phyloP scores from a whole-genome alignment of 2,329 filamentous ascomycete genomes.

The Colletotrichum sp. region DNA sequence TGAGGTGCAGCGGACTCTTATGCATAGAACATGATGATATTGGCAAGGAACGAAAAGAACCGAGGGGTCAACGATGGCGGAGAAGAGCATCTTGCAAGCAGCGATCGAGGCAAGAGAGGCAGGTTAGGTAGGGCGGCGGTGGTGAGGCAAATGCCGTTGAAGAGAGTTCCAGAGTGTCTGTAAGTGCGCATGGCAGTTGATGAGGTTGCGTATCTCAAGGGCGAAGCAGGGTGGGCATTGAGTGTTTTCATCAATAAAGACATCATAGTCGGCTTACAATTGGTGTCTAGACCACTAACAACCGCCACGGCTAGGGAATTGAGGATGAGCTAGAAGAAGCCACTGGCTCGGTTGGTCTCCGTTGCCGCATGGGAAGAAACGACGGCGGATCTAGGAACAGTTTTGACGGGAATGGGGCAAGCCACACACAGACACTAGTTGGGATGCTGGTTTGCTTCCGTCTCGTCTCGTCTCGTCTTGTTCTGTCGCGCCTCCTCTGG shows the following conservation, averaged over 20 bases:
- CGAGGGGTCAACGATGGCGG: neutral
- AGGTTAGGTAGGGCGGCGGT: neutral
- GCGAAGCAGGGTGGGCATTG: neutral
- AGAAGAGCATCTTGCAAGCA: neutral
- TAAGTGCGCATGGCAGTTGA: neutral
- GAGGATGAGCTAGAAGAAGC: constrained; percentile 16
- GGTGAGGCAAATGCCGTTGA: neutral
- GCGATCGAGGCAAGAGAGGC: neutral
- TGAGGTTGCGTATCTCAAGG: constrained; percentile 1
- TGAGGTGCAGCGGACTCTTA: neutral
- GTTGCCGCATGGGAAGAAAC: constrained; percentile 19
- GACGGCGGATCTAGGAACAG: neutral
- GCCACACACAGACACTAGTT: constrained; percentile 19
- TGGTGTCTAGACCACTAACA: constrained; percentile 9
- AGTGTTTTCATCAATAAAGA: constrained; percentile 20
- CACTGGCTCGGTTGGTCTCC: constrained; percentile 17
- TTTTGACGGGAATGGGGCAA: constrained; percentile 16
- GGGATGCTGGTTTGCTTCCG: constrained; percentile 18
- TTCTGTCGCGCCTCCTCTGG: constrained; percentile 11
- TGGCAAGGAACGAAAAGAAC: neutral
- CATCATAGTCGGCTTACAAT: constrained; percentile 14
- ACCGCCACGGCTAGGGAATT: constrained; percentile 8
- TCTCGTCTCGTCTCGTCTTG: constrained; percentile 21
- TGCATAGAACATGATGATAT: constrained; percentile 16
- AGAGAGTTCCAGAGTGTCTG: neutral